A percentile compares a stretch with the other conserved stretches of the same genome.
phyloP scores from a whole-genome alignment of 345 rosid species.

The Citrus australasica region DNA sequence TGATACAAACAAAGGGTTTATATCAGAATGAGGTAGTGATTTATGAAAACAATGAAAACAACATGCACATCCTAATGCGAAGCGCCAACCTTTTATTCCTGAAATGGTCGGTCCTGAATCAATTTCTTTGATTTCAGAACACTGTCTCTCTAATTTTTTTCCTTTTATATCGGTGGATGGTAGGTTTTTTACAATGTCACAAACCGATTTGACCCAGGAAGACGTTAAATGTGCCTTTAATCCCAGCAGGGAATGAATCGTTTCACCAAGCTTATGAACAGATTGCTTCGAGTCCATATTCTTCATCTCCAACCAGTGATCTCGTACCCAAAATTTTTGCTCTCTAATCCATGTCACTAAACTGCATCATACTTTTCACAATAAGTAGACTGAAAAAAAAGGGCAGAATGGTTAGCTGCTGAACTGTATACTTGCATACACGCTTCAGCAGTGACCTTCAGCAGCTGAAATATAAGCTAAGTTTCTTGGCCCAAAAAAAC shows the following conservation, averaged over 20 bases:
- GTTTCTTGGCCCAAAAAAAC: not conserved
- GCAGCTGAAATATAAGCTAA: not conserved
- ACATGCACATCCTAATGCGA: not conserved
- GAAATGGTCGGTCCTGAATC: conserved; percentile 26
- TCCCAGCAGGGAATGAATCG: conserved; percentile 68
- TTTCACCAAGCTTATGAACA: conserved; percentile 37
- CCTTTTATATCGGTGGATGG: conserved; percentile 12
- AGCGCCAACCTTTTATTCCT: conserved; percentile 35
- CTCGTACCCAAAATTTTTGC: not conserved
- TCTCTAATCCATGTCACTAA: conserved; percentile 13
- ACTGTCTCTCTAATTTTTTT: not conserved
- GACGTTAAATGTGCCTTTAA: conserved; percentile 52
- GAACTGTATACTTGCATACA: not conserved
- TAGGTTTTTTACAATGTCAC: conserved; percentile 39
- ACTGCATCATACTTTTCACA: conserved; percentile 5
- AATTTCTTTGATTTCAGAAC: conserved; percentile 17
- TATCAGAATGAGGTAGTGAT: not conserved
- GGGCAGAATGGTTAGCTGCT: not conserved
- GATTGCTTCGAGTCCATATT: conserved; percentile 33
- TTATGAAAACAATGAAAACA: not conserved
- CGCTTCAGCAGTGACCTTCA: not conserved
- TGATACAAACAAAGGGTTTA: conserved; percentile 3
- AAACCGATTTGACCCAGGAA: conserved; percentile 61
- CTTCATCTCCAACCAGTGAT: not conserved
- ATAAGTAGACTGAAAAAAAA: not conserved